Conservation (phyloP, 169 alveolate species). For the Miamiensis avidus region DNA sequence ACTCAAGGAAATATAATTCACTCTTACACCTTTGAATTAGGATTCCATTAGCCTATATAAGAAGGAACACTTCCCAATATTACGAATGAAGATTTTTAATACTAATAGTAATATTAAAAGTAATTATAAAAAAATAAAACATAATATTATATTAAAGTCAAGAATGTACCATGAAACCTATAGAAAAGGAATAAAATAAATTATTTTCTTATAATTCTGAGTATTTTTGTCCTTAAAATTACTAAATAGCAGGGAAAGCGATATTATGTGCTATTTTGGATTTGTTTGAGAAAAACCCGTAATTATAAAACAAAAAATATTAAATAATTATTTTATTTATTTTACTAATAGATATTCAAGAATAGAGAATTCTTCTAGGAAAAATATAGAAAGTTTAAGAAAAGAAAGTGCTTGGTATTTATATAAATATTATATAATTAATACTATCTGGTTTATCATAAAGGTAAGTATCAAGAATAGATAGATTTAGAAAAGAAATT, state of each 20-base stretch:
- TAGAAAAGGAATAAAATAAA: not conserved
- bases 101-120: not conserved
- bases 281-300: constrained; percentile 45
- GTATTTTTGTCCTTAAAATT: constrained; percentile 26
- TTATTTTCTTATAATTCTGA: not conserved
- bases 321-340: too few species aligned
- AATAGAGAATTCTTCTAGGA: not conserved
- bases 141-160: not conserved
- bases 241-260: constrained; percentile 48
- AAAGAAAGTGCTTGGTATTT: too few species aligned
- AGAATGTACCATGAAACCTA: not conserved
- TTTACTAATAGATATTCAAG: too few species aligned
- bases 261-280: constrained; percentile 42
- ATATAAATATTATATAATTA: too few species aligned
- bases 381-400: too few species aligned
- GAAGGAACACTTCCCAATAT: not conserved
- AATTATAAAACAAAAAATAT: not conserved
- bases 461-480: too few species aligned
- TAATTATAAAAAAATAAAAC: too few species aligned
- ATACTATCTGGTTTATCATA: too few species aligned
- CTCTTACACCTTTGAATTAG: constrained; percentile 55
- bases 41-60: constrained; percentile 12
- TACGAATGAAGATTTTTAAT: not conserved
- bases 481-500: too few species aligned
- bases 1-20: constrained; percentile 44